Evolutionary conservation across 257 asterid species (phyloP).

Genomic region (Plantago major): DNA sequence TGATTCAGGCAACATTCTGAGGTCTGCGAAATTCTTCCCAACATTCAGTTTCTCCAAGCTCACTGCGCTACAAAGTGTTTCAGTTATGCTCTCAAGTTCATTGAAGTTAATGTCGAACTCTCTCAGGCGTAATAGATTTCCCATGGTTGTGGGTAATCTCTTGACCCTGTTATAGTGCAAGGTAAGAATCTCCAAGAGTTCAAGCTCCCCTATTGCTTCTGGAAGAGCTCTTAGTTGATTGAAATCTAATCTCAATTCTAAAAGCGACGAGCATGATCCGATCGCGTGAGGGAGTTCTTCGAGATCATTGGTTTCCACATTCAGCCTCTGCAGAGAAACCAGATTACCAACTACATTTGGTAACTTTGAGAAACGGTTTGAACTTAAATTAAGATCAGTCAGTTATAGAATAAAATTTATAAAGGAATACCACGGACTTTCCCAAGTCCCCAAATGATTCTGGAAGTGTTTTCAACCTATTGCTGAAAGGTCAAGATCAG

Average conservation of each 20-base stretch:
- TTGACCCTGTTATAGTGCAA: slow-evolving; percentile 63
- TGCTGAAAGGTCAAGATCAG: slow-evolving; percentile 59
- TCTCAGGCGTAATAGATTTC: slow-evolving; percentile 42
- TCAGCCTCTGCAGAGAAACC: slow-evolving; percentile 49
- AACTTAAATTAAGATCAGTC: slow-evolving; percentile 60
- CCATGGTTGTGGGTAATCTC: slow-evolving; percentile 58
- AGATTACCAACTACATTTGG: slow-evolving; percentile 57
- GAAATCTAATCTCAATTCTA: slow-evolving; percentile 71
- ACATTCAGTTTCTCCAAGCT: slow-evolving; percentile 48
- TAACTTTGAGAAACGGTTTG: slow-evolving; percentile 49
- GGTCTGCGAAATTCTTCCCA: slow-evolving; percentile 74
- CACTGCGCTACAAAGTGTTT: slow-evolving; percentile 42
- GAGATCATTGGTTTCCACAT: slow-evolving; percentile 52
- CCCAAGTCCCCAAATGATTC: slow-evolving; percentile 58
- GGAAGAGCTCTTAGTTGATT: slow-evolving; percentile 76
- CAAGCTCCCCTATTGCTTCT: slow-evolving; percentile 57
- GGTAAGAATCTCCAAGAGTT: slow-evolving; percentile 59
- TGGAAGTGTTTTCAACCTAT: slow-evolving; percentile 68
- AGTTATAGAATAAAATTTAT: too few relatives aligned
- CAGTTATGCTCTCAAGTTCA: slow-evolving; percentile 71
- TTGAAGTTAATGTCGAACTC: slow-evolving; percentile 82
- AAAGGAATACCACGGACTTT: too few relatives aligned
- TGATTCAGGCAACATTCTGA: slow-evolving; percentile 58
- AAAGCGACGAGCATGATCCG: slow-evolving; percentile 59
- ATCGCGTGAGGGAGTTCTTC: slow-evolving; percentile 73